Conservation (phyloP, 345 rosid species). For the Citrus glauca region DNA sequence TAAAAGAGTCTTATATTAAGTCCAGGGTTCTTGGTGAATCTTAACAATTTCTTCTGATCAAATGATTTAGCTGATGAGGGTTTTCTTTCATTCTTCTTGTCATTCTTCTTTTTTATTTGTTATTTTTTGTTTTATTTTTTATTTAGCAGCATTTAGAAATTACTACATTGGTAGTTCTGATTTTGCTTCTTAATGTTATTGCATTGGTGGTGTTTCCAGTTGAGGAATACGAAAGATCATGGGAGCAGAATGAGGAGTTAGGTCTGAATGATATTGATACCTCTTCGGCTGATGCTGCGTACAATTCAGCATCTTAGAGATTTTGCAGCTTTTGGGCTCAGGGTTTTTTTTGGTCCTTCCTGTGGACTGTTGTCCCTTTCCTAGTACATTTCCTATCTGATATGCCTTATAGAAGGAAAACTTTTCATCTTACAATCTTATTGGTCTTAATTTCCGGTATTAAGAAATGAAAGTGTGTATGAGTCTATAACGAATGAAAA, state of each 20-base stretch:
- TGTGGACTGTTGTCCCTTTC: neutral
- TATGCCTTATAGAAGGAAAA: neutral
- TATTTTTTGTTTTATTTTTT: no score
- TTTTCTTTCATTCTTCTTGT: neutral
- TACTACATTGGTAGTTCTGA: neutral
- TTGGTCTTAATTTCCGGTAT: neutral
- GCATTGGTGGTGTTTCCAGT: constrained; percentile 29
- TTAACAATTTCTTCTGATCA: neutral
- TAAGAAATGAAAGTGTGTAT: neutral
- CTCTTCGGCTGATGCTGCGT: constrained; percentile 81
- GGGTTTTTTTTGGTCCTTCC: neutral
- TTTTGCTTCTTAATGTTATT: neutral
- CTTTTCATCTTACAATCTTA: neutral
- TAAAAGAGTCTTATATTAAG: neutral
- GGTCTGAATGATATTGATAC: constrained; percentile 92
- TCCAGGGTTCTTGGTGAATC: neutral
- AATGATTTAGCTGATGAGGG: neutral
- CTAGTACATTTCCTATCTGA: neutral
- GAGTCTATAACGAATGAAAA: neutral
- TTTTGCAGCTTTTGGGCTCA: neutral
- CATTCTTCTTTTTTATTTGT: no score
- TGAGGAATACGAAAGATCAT: constrained; percentile 82
- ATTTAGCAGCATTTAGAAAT: neutral
- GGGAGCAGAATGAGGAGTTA: constrained; percentile 94
- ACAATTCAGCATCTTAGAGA: constrained; percentile 19